phyloP scores from a whole-genome alignment of 1,284 basidiomycete species.

The Austroboletus niveus region DNA sequence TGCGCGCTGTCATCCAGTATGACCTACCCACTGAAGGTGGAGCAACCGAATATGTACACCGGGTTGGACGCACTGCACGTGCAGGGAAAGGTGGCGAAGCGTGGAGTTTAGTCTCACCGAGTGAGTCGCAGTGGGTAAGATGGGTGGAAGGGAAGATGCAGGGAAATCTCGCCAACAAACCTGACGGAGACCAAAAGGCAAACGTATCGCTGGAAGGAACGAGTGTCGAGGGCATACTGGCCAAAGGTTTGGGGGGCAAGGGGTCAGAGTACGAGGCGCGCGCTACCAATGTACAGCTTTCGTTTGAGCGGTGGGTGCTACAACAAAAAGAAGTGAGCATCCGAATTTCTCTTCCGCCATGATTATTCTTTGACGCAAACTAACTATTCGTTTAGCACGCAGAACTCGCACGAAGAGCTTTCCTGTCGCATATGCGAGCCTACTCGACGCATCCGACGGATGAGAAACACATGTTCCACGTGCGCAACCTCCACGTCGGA shows the following conservation, averaged over 20 bases:
- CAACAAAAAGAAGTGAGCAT: slow-evolving; percentile 63
- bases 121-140: slow-evolving; percentile 84
- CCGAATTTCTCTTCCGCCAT: neutral
- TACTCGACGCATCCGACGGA: slow-evolving; percentile 96
- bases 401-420: slow-evolving; percentile 81
- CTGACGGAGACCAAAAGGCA: slow-evolving; percentile 34
- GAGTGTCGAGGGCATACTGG: slow-evolving; percentile 69
- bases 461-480: slow-evolving; percentile 96
- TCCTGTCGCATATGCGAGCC: slow-evolving; percentile 89
- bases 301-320: slow-evolving; percentile 94
- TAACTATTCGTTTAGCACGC: slow-evolving; percentile 54
- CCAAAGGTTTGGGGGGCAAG: slow-evolving; percentile 83
- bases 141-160: slow-evolving; percentile 85
- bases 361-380: neutral
- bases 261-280: slow-evolving; percentile 81
- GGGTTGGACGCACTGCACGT: slow-evolving; percentile 95
- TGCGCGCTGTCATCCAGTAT: slow-evolving; percentile 93
- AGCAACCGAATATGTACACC: slow-evolving; percentile 94
- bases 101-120: slow-evolving; percentile 89
- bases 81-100: slow-evolving; percentile 92
- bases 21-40: slow-evolving; percentile 98
- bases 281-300: slow-evolving; percentile 94
- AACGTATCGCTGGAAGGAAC: slow-evolving; percentile 58
- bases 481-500: slow-evolving; percentile 90
- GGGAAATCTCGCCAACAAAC: slow-evolving; percentile 35